A percentile compares a stretch with the other conserved stretches of the same genome.
Conservation (phyloP, 2,329 filamentous ascomycete genomes). For the Chlorencoelia australis region DNA sequence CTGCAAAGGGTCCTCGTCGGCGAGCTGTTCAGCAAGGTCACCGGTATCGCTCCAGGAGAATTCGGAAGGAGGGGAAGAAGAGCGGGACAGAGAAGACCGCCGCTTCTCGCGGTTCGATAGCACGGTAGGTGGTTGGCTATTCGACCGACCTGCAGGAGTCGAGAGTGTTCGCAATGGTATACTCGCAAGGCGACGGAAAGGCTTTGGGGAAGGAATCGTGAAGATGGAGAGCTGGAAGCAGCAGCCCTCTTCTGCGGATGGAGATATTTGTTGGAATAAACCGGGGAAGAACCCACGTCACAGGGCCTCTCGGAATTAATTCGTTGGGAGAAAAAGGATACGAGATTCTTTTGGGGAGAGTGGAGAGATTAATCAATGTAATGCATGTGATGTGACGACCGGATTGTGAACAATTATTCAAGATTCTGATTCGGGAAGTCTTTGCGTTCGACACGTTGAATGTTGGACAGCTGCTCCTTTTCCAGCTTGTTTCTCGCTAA, state of each 20-base stretch:
- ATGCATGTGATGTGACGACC: too few relatives aligned
- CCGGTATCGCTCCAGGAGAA: conserved; percentile 92
- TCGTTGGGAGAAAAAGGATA: too few relatives aligned
- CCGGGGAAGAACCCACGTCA: too few relatives aligned
- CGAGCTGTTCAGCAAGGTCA: conserved; percentile 86
- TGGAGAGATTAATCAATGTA: too few relatives aligned
- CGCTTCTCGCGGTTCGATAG: conserved; percentile 34
- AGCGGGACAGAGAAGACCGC: conserved; percentile 37
- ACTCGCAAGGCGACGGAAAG: conserved; percentile 62
- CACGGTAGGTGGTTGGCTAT: conserved; percentile 36
- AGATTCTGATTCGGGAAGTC: too few relatives aligned
- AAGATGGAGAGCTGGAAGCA: conserved; percentile 64
- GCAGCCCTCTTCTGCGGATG: conserved; percentile 66
- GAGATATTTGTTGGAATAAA: too few relatives aligned
- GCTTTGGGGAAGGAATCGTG: conserved; percentile 76
- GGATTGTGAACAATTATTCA: too few relatives aligned
- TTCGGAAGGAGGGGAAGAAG: conserved; percentile 51
- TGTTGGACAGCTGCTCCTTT: too few relatives aligned
- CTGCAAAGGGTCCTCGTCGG: conserved; percentile 69
- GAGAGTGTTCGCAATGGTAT: conserved; percentile 76
- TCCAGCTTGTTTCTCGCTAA: too few relatives aligned
- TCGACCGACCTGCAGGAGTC: conserved; percentile 28
- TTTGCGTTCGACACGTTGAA: too few relatives aligned
- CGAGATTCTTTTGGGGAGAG: too few relatives aligned
- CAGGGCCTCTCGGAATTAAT: too few relatives aligned